These are phyloP conservation scores for Diplotaxis tenuifolia DNA, from an alignment of 345 rosid genomes.

Conservation along the genomic window DNA sequence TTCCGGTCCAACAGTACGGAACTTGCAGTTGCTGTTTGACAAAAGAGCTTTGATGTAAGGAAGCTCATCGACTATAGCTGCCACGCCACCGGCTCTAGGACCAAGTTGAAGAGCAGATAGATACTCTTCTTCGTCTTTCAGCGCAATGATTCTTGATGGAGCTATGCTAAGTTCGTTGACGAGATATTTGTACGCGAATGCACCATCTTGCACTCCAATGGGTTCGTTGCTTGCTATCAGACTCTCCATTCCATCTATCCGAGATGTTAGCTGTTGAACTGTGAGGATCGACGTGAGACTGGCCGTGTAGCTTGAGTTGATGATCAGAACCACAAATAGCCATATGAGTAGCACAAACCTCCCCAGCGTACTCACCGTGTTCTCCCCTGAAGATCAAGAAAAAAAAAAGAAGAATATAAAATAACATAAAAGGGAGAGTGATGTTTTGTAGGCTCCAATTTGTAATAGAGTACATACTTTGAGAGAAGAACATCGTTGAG, in stretches of 20 bases:
- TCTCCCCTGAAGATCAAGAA: slow-evolving; percentile 61
- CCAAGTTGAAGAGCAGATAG: slow-evolving; percentile 54
- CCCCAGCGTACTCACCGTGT: slow-evolving; percentile 78
- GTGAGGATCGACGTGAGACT: slow-evolving; percentile 96
- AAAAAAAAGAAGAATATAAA: slow-evolving; percentile 4
- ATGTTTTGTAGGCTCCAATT: neutral
- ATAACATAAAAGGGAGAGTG: neutral
- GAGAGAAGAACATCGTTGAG: slow-evolving; percentile 98
- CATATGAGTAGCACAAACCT: slow-evolving; percentile 83
- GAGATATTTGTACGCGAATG: slow-evolving; percentile 76
- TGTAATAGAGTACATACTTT: slow-evolving; percentile 56
- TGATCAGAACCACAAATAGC: slow-evolving; percentile 88
- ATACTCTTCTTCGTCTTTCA: slow-evolving; percentile 57
- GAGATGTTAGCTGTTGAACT: slow-evolving; percentile 74
- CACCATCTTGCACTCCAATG: slow-evolving; percentile 86
- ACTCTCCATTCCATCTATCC: slow-evolving; percentile 75
- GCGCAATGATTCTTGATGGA: slow-evolving; percentile 54
- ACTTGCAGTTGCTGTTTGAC: slow-evolving; percentile 59
- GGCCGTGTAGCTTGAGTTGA: slow-evolving; percentile 97
- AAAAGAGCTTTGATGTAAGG: slow-evolving; percentile 84
- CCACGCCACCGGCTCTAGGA: slow-evolving; percentile 67
- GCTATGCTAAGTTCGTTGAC: slow-evolving; percentile 78
- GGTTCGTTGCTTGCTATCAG: slow-evolving; percentile 62
- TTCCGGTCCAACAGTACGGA: slow-evolving; percentile 79
- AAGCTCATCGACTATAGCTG: slow-evolving; percentile 93